A percentile compares a stretch with the other conserved stretches of the same genome.
phyloP scores from a whole-genome alignment of 2,329 filamentous ascomycete species.

The Ceratocystis cubensis region DNA sequence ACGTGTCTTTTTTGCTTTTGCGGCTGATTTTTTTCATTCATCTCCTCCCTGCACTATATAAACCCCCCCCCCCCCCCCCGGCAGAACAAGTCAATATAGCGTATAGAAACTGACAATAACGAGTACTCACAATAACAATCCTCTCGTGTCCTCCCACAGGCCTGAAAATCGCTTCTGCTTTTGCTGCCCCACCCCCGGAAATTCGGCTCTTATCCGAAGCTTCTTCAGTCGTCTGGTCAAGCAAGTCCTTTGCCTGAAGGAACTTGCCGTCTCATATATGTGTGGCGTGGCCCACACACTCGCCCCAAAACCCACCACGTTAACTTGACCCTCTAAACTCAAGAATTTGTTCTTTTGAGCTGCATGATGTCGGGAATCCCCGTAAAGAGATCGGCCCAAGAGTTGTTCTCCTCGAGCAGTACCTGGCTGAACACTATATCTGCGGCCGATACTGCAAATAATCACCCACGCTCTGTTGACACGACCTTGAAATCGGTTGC shows the following conservation, averaged over 20 bases:
- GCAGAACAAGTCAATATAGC: too few relatives aligned
- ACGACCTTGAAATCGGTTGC: neutral
- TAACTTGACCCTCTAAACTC: neutral
- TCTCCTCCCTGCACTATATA: too few relatives aligned
- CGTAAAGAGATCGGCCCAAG: constrained; percentile 11
- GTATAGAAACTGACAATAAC: too few relatives aligned
- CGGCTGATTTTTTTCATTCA: too few relatives aligned
- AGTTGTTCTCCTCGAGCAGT: neutral
- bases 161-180: neutral
- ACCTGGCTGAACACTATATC: neutral
- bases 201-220: neutral
- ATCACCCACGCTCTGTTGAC: neutral
- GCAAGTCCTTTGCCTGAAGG: neutral
- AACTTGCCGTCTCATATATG: neutral
- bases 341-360: neutral
- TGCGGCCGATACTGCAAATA: neutral
- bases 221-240: neutral
- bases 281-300: neutral
- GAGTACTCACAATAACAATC: too few relatives aligned
- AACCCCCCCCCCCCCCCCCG: neutral
- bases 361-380: constrained; percentile 13
- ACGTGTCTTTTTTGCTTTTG: too few relatives aligned
- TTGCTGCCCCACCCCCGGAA: neutral
- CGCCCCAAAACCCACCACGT: neutral
- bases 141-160: neutral